A percentile compares a stretch with the other conserved stretches of the same genome.
Conservation (phyloP, 192 early-diverging fungal genomes). For the Borealophlyctis nickersoniae region DNA sequence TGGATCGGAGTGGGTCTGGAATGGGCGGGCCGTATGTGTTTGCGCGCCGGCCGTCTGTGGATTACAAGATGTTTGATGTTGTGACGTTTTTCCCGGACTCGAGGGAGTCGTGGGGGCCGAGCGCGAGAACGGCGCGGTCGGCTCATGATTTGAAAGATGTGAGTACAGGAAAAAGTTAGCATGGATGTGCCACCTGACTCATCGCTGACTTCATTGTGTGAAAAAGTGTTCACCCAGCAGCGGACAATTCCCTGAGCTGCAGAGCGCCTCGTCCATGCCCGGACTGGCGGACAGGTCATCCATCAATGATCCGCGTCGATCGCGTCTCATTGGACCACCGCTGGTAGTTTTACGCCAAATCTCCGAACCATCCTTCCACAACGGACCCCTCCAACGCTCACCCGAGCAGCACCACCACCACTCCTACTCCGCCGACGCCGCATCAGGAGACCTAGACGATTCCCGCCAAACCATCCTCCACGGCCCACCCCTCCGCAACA, state of each 20-base stretch:
- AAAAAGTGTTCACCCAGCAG: too few relatives aligned
- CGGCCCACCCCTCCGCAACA: not conserved
- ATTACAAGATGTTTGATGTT: slow-evolving; percentile 21
- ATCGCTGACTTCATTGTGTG: too few relatives aligned
- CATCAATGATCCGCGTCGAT: not conserved
- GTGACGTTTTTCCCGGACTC: slow-evolving; percentile 12
- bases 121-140: too few relatives aligned
- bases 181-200: too few relatives aligned
- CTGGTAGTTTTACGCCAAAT: not conserved
- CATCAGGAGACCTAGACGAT: not conserved
- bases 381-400: not conserved
- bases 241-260: too few relatives aligned
- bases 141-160: too few relatives aligned
- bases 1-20: slow-evolving; percentile 3
- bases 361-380: not conserved
- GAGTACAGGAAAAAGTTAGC: too few relatives aligned
- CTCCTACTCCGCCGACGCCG: not conserved
- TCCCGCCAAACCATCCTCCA: not conserved
- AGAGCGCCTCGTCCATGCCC: not conserved
- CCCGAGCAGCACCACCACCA: too few relatives aligned
- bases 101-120: not conserved
- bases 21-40: not conserved
- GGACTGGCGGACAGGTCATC: not conserved
- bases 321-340: too few relatives aligned
- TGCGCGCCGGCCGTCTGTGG: slow-evolving; percentile 16